phyloP scores from a whole-genome alignment of 169 alveolate species.

The Plasmodium vivax region DNA sequence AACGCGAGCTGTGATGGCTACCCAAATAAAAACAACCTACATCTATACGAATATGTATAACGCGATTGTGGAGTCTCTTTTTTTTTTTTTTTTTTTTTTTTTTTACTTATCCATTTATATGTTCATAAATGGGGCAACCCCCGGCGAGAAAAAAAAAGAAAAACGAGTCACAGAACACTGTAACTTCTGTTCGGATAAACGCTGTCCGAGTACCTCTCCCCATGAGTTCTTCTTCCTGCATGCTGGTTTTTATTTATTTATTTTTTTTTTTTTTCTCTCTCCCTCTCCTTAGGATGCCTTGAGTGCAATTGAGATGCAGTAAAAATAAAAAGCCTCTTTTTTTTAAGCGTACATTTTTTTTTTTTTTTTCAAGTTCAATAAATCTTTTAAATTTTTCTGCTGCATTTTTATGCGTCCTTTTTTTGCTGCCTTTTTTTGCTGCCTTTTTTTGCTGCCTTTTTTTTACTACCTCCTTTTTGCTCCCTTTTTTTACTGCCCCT shows the following conservation, averaged over 20 bases:
- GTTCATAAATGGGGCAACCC: neutral
- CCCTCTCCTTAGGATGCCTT: slow-evolving; percentile 25
- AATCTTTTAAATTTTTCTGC: neutral
- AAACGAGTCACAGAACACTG: neutral
- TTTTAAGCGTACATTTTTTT: neutral
- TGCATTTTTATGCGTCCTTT: no score
- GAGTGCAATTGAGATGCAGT: slow-evolving; percentile 20
- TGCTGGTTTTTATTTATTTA: neutral
- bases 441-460: neutral
- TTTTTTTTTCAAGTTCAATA: slow-evolving; percentile 10
- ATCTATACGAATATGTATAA: no score
- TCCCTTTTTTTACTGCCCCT: neutral
- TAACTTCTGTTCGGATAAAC: neutral
- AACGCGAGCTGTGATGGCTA: no score
- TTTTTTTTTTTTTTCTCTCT: neutral
- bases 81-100: neutral
- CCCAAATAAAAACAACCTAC: no score
- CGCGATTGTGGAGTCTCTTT: neutral
- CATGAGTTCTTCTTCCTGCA: neutral
- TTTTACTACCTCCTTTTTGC: neutral
- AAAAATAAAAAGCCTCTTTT: neutral
- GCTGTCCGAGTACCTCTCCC: neutral
- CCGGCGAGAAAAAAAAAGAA: neutral
- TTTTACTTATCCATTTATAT: neutral
- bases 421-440: neutral